phyloP scores from a whole-genome alignment of 768 basidiomycete genomes.

The Lactarius tabidus region DNA sequence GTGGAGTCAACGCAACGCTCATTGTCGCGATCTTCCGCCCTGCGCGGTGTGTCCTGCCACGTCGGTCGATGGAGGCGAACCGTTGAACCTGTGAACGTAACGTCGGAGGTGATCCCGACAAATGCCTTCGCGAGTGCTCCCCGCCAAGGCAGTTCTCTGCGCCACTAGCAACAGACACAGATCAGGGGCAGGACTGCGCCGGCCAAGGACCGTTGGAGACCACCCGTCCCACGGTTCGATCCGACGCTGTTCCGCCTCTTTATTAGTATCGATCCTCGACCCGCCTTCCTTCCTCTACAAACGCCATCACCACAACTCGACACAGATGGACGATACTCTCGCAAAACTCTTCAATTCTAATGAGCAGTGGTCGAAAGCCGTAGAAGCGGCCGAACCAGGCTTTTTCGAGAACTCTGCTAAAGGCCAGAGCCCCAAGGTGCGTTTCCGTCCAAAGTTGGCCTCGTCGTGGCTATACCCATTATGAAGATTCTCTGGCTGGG shows the following conservation, averaged over 20 bases:
- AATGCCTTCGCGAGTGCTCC: background rate
- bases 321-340: slow-evolving; percentile 26
- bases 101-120: background rate
- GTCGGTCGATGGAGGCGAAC: background rate
- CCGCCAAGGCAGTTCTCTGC: background rate
- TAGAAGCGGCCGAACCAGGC: slow-evolving; percentile 48
- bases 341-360: slow-evolving; percentile 47
- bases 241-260: background rate
- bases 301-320: background rate
- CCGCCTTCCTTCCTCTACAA: background rate
- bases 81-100: background rate
- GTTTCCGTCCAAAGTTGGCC: slow-evolving; percentile 21
- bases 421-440: slow-evolving; percentile 66
- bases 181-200: background rate
- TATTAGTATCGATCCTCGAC: background rate
- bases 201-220: background rate
- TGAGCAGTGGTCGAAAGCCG: slow-evolving; percentile 63
- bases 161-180: background rate
- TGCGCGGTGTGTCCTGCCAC: background rate
- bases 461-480: background rate
- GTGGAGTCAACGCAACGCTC: no score
- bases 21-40: background rate
- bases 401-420: slow-evolving; percentile 61
- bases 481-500: slow-evolving; percentile 74
- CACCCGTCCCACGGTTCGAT: background rate